Evolutionary conservation across 2,329 filamentous ascomycete genomes (phyloP).

Genomic region (Paraphaeosphaeria sporulosa): DNA sequence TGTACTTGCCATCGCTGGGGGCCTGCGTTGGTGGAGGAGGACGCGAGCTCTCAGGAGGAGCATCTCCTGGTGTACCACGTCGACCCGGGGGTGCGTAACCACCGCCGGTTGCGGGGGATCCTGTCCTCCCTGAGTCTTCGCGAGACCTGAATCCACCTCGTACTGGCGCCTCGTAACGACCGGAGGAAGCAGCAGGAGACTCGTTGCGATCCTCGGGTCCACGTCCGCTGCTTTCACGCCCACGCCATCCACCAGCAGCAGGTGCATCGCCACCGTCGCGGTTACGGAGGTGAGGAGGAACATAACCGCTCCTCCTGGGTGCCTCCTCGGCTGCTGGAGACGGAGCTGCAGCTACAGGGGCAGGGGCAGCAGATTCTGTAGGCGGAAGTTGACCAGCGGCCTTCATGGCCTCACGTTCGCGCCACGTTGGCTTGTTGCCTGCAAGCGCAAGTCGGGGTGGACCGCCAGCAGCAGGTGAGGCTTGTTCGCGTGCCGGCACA

Average conservation of each 20-base stretch:
- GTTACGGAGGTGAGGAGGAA: conserved; percentile 55
- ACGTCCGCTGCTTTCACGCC: conserved; percentile 46
- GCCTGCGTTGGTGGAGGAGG: conserved; percentile 30
- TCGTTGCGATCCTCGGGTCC: conserved; percentile 38
- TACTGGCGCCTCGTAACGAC: conserved; percentile 40
- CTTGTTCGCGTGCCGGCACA: conserved; percentile 45
- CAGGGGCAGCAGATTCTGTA: conserved; percentile 47
- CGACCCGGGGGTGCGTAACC: conserved; percentile 40
- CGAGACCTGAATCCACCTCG: conserved; percentile 34
- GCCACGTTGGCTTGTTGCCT: conserved; percentile 72
- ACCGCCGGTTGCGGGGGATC: conserved; percentile 42
- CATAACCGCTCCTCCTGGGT: conserved; percentile 53
- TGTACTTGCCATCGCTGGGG: conserved; percentile 49
- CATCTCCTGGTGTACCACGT: conserved; percentile 32
- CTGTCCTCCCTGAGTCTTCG: conserved; percentile 37
- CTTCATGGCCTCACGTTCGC: conserved; percentile 71
- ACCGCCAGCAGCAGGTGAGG: conserved; percentile 51
- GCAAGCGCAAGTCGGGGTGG: conserved; percentile 70
- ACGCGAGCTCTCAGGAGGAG: conserved; percentile 28
- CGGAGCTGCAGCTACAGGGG: conserved; percentile 38
- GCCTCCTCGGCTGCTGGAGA: conserved; percentile 39
- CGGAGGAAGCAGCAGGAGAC: conserved; percentile 39
- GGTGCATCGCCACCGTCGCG: conserved; percentile 39
- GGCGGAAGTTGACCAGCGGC: conserved; percentile 39
- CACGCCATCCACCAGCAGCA: conserved; percentile 46